A percentile compares a stretch with the other conserved stretches of the same genome.
Evolutionary conservation across 2,329 filamentous ascomycete species (phyloP).

Genomic region (Shiraia bambusicola): DNA sequence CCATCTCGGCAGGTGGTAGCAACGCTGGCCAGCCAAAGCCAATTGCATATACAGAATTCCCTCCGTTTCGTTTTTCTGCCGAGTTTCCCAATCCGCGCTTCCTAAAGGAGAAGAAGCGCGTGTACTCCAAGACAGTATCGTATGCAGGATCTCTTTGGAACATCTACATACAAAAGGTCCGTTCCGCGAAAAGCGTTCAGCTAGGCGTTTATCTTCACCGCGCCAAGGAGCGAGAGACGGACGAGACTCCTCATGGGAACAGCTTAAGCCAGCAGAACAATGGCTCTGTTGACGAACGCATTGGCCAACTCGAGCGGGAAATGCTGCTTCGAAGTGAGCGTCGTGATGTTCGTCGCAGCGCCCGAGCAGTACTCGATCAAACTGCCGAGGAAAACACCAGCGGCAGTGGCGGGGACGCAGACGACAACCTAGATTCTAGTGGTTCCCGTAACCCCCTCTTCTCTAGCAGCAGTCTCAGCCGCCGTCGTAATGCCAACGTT

Average conservation of each 20-base stretch:
- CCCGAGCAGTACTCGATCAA: conserved; percentile 25
- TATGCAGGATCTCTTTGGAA: conserved; percentile 63
- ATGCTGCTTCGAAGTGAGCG: conserved; percentile 50
- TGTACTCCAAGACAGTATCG: conserved; percentile 61
- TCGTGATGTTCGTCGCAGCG: conserved; percentile 34
- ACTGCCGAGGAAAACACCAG: conserved; percentile 46
- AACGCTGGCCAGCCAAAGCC: conserved; percentile 42
- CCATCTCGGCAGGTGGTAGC: conserved; percentile 39
- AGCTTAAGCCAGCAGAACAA: conserved; percentile 41
- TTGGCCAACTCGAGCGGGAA: conserved; percentile 56
- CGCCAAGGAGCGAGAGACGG: conserved; percentile 57
- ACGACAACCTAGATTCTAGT: conserved; percentile 39
- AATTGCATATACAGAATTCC: conserved; percentile 55
- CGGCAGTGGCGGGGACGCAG: conserved; percentile 49
- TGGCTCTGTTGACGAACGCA: conserved; percentile 55
- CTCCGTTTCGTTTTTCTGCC: conserved; percentile 60
- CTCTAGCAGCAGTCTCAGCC: conserved; percentile 17
- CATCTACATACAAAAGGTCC: conserved; percentile 63
- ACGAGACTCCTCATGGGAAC: conserved; percentile 46
- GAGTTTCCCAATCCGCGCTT: conserved; percentile 59
- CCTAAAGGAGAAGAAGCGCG: conserved; percentile 60
- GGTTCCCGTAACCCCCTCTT: conserved; percentile 26
- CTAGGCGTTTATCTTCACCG: conserved; percentile 62
- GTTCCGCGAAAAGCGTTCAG: conserved; percentile 57
- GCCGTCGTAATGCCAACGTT: conserved; percentile 19